These are phyloP conservation scores for Tilletia horrida DNA, from an alignment of 1,284 basidiomycete genomes.

Conservation along the genomic window DNA sequence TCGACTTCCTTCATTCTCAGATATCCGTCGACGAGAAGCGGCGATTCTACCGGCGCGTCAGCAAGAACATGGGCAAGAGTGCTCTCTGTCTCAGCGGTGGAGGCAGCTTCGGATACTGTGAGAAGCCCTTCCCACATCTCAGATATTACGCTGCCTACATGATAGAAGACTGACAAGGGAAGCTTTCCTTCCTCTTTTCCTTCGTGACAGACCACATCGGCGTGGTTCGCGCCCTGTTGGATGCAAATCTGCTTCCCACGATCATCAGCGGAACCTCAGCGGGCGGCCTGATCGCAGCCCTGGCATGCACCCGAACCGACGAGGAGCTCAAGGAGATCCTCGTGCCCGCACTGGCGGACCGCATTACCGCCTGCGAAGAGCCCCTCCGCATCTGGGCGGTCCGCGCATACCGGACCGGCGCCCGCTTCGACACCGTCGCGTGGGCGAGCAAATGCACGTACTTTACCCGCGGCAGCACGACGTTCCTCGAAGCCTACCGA, in stretches of 20 bases:
- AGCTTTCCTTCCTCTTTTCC: too few species aligned
- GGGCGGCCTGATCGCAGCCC: slow-evolving; percentile 69
- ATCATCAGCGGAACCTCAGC: slow-evolving; percentile 87
- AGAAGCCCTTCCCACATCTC: too few species aligned
- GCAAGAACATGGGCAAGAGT: slow-evolving; percentile 81
- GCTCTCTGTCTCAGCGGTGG: slow-evolving; percentile 92
- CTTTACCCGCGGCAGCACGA: slow-evolving; percentile 90
- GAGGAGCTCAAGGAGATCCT: slow-evolving; percentile 72
- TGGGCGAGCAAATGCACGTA: slow-evolving; percentile 77
- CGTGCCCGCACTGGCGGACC: slow-evolving; percentile 63
- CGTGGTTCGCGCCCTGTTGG: slow-evolving; percentile 85
- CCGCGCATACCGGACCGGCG: slow-evolving; percentile 81
- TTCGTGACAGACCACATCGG: slow-evolving; percentile 67
- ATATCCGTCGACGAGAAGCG: slow-evolving; percentile 83
- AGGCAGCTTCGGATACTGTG: slow-evolving; percentile 82
- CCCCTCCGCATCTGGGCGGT: slow-evolving; percentile 65
- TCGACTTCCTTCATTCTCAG: slow-evolving; percentile 39
- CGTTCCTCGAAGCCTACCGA: slow-evolving; percentile 91
- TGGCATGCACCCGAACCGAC: slow-evolving; percentile 83
- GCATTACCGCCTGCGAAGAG: slow-evolving; percentile 88
- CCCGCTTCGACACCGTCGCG: slow-evolving; percentile 81
- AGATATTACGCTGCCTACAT: too few species aligned
- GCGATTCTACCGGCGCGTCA: slow-evolving; percentile 82
- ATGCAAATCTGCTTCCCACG: slow-evolving; percentile 78
- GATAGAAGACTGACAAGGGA: too few species aligned